A percentile compares a stretch with the other conserved stretches of the same genome.
Conservation (phyloP, 768 basidiomycete genomes). For the Hericium rajendrae region DNA sequence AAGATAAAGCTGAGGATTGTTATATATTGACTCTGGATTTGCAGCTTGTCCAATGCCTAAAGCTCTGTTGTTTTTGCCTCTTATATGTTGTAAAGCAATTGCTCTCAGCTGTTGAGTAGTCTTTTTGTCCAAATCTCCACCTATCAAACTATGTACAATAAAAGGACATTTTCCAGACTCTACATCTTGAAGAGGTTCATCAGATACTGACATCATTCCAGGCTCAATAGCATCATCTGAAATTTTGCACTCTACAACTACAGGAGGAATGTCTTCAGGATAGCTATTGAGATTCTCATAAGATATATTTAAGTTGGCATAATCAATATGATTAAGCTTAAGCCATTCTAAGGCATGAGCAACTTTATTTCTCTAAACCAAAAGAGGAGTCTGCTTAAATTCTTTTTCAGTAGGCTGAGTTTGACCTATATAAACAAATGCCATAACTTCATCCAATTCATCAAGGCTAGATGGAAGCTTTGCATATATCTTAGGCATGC, state of each 20-base stretch:
- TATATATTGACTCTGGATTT: conserved; percentile 6
- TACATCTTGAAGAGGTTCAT: background rate
- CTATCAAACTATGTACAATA: conserved; percentile 4
- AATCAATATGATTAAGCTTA: conserved; percentile 12
- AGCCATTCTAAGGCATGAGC: conserved; percentile 13
- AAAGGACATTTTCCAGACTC: conserved; percentile 1
- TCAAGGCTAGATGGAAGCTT: conserved; percentile 6
- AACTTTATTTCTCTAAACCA: conserved; percentile 16
- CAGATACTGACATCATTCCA: background rate
- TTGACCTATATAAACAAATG: conserved; percentile 24
- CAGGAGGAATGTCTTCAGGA: conserved; percentile 3
- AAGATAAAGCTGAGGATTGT: conserved; percentile 11
- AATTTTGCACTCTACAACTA: background rate
- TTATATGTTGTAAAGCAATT: conserved; percentile 4
- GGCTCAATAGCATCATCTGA: background rate
- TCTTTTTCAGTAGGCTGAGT: conserved; percentile 19
- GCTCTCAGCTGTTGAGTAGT: background rate
- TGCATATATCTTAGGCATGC: conserved; percentile 4
- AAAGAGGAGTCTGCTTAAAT: conserved; percentile 14
- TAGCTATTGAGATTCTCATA: conserved; percentile 3
- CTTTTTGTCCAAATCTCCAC: background rate
- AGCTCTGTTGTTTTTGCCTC: background rate
- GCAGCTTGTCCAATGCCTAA: conserved; percentile 1
- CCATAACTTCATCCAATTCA: conserved; percentile 15
- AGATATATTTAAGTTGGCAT: conserved; percentile 7